Evolutionary conservation across 2,329 filamentous ascomycete genomes (phyloP).

Genomic region (Nigrospora sphaerica): DNA sequence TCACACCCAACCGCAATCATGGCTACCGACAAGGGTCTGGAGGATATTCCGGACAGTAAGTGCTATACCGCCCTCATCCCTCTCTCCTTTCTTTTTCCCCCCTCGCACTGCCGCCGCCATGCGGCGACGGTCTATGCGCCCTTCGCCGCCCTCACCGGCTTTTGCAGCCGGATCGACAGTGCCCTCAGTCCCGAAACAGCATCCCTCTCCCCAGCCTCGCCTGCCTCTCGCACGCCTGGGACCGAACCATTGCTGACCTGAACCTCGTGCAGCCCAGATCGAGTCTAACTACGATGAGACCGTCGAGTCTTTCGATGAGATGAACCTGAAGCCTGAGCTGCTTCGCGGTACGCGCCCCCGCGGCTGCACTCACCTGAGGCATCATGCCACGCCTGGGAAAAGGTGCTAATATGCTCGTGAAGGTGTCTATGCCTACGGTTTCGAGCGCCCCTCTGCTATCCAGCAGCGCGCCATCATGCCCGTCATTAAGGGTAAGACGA

Average conservation of each 20-base stretch:
- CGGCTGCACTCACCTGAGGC: constrained; percentile 2
- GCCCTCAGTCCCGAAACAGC: too few relatives aligned
- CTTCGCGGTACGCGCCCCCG: constrained; percentile 66
- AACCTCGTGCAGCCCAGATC: constrained; percentile 70
- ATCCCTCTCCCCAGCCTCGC: too few relatives aligned
- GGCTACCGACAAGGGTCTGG: constrained; percentile 97
- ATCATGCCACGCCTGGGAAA: too few relatives aligned
- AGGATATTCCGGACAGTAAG: constrained; percentile 94
- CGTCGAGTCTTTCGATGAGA: constrained; percentile 97
- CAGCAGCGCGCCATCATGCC: constrained; percentile 99
- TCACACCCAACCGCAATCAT: constrained; percentile 69
- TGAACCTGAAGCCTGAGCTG: constrained; percentile 95
- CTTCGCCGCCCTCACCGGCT: too few relatives aligned
- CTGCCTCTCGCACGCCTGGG: too few relatives aligned
- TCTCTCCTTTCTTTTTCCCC: not conserved
- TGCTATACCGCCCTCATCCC: not conserved
- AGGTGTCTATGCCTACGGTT: constrained; percentile 99
- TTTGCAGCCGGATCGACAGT: too few relatives aligned
- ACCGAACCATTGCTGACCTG: too few relatives aligned
- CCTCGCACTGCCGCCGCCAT: too few relatives aligned
- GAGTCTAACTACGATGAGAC: constrained; percentile 99
- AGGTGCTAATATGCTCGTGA: constrained; percentile 5
- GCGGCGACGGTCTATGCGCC: too few relatives aligned
- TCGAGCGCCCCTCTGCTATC: constrained; percentile 98
- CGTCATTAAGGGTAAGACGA: constrained; percentile 86